phyloP scores from a whole-genome alignment of 2,329 filamentous ascomycete species.

The Penicillium sp. region DNA sequence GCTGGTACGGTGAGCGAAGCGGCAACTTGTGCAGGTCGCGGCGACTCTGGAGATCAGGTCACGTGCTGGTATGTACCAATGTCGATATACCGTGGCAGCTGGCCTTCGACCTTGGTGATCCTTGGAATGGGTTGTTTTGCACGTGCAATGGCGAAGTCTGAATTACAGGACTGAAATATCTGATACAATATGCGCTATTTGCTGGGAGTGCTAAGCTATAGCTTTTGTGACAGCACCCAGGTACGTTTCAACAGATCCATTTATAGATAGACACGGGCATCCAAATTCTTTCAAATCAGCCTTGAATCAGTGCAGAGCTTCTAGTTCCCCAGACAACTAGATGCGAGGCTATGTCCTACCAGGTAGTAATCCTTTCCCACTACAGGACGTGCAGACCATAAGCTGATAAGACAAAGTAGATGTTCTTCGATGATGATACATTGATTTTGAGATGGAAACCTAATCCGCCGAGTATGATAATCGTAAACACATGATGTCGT shows the following conservation, averaged over 20 bases:
- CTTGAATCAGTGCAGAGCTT: background rate
- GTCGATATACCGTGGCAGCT: too few species aligned
- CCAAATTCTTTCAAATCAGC: background rate
- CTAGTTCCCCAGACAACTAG: background rate
- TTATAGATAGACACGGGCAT: background rate
- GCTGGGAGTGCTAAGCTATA: too few species aligned
- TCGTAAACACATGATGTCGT: slow-evolving; percentile 26
- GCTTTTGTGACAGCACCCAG: too few species aligned
- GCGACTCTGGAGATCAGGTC: background rate
- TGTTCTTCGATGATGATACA: background rate
- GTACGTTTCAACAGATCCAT: too few species aligned
- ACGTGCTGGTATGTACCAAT: background rate
- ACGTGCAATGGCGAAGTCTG: too few species aligned
- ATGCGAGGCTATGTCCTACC: background rate
- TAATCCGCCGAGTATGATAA: slow-evolving; percentile 11
- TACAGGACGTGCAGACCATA: background rate
- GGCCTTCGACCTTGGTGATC: too few species aligned
- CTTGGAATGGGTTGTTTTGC: too few species aligned
- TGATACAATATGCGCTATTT: too few species aligned
- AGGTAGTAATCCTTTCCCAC: background rate
- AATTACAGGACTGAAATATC: too few species aligned
- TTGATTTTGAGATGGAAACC: slow-evolving; percentile 6
- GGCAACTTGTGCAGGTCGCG: slow-evolving; percentile 34
- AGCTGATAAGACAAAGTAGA: background rate
- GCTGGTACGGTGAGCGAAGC: slow-evolving; percentile 36